Evolutionary conservation across 75 land plant species (phyloP), one percentile per base, ranked within the genome.

Genomic region (Picea glauca): DNA sequence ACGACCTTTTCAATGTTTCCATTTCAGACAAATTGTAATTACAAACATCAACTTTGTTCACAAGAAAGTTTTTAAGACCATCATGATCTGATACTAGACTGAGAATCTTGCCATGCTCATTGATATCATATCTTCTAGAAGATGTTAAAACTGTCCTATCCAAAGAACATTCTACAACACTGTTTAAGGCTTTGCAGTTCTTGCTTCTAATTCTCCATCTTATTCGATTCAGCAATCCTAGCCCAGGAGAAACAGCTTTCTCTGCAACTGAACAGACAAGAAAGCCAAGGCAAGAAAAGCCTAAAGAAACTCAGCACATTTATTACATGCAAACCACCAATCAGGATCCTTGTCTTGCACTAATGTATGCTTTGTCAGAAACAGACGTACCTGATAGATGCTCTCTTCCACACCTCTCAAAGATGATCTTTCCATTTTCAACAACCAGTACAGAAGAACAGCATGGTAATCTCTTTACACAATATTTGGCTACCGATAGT

Each of bases 401-500:
- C 13, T 74, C 56, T 31, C 17, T 17, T 75, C 76, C 76, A 57
- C 6, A 76, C 74, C 85, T 94, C 72, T 89, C 80, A 79, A 88
- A 89, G 3, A 90, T 61, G 35, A 91, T 77, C 84, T 89, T 88
- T 31, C 99, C 94, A 73, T 92, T 88, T 74, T 87, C 78, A 38
- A 96, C 88, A 50, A 93, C 94, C 11, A 92, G 72, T 21, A 96
- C 89, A 50, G 80, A 77, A 70, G 87, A 90, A 33, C 78, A 84
- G 15, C 66, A 84, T 15, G 98, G 85, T 46, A 96, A 83, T 66
- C 88, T 89, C 78, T 78, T 92, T 18, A 86, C 68, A 46, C 94
- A 92, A 79, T 94, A 91, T 67, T 89, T 94, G 30, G 95, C 98
- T 4, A 91, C 63, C 11, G 93, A 84, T 23, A 82, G 61, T 33